Percentiles rank a stretch among this genome's conserved stretches.
Evolutionary conservation across 2,329 filamentous ascomycete species (phyloP).

Genomic region (Cladophialophora carrionii): DNA sequence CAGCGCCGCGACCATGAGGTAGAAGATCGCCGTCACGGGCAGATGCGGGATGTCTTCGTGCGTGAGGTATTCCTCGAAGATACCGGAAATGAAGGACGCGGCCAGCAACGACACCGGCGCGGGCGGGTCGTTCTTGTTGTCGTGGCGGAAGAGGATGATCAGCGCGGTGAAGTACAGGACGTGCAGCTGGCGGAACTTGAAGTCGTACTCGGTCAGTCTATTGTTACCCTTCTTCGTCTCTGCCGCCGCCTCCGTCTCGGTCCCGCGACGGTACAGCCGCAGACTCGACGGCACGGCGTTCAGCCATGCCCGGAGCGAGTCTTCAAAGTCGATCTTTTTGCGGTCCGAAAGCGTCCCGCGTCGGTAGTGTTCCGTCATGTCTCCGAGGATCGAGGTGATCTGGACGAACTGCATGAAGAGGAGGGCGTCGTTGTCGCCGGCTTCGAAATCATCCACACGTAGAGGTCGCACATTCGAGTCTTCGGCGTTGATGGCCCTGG

Average conservation of each 20-base stretch:
- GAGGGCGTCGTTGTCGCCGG: constrained; percentile 26
- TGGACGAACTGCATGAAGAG: constrained; percentile 34
- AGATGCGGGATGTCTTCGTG: constrained; percentile 31
- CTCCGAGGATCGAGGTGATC: constrained; percentile 33
- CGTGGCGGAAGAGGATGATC: constrained; percentile 31
- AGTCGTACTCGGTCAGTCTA: constrained; percentile 26
- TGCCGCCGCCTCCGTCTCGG: not conserved
- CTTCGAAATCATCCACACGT: constrained; percentile 27
- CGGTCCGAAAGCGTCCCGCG: constrained; percentile 38
- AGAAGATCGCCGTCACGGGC: constrained; percentile 31
- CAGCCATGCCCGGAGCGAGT: constrained; percentile 45
- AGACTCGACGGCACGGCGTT: constrained; percentile 35
- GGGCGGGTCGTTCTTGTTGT: constrained; percentile 23
- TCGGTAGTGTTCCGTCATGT: constrained; percentile 33
- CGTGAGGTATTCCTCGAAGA: constrained; percentile 33
- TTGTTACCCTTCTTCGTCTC: not conserved
- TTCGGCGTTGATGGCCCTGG: constrained; percentile 29
- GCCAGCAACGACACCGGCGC: constrained; percentile 28
- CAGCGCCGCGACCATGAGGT: constrained; percentile 31
- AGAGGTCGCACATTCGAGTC: constrained; percentile 32
- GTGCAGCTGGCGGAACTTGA: constrained; percentile 31
- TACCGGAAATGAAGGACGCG: constrained; percentile 32
- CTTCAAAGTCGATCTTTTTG: constrained; percentile 38
- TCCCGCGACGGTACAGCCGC: constrained; percentile 22
- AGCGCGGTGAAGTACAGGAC: constrained; percentile 31